Evolutionary conservation across 345 rosid species (phyloP).

Genomic region (Cardamine resedifolia): DNA sequence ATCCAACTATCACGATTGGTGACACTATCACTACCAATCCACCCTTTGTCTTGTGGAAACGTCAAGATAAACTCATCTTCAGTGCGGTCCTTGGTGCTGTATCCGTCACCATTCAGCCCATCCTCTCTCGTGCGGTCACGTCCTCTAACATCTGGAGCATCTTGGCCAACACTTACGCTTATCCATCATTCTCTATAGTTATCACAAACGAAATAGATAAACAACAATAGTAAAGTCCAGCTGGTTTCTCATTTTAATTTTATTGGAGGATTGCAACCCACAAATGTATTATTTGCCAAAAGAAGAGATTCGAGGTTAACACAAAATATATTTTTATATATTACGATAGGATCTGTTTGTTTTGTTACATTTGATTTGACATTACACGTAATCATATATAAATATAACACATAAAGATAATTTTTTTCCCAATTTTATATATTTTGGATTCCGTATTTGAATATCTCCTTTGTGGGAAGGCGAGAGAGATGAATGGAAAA

Average conservation of each 20-base stretch:
- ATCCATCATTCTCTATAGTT: no score
- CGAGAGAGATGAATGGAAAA: neutral
- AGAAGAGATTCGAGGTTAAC: neutral
- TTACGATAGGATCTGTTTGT: neutral
- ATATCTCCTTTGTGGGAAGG: neutral
- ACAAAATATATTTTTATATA: neutral
- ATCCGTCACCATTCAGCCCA: no score
- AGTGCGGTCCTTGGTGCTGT: no score
- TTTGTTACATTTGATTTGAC: neutral
- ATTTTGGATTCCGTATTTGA: neutral
- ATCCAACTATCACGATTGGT: no score
- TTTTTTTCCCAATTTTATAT: neutral
- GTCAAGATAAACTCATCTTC: no score
- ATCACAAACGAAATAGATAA: neutral
- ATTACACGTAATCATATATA: neutral
- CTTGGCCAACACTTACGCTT: no score
- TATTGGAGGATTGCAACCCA: neutral
- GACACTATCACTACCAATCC: no score
- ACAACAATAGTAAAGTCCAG: neutral
- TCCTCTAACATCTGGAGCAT: no score
- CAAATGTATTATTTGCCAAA: no score
- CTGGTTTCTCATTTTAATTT: neutral
- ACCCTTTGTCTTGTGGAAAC: no score
- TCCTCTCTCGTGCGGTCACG: no score
- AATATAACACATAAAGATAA: neutral